A percentile compares a stretch with the other conserved stretches of the same genome.
These are phyloP conservation scores for Phaeosphaeriaceae sp. DNA, from an alignment of 2,329 filamentous ascomycete genomes.

Conservation along the genomic window DNA sequence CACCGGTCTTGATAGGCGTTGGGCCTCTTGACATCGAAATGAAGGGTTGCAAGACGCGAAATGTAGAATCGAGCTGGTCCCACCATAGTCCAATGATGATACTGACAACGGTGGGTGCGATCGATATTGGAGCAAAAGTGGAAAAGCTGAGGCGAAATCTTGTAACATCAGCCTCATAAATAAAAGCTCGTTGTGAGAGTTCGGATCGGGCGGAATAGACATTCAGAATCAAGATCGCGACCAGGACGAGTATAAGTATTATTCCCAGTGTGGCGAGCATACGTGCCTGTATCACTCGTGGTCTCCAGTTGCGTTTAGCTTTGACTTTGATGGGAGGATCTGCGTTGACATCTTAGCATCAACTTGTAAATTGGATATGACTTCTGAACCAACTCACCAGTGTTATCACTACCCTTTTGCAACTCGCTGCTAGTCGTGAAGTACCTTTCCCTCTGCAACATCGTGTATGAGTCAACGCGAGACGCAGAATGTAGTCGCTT, in stretches of 20 bases:
- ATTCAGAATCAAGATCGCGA: constrained; percentile 16
- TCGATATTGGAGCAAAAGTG: constrained; percentile 28
- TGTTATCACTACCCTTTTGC: constrained; percentile 1
- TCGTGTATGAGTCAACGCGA: constrained; percentile 6
- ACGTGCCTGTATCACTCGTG: constrained; percentile 14
- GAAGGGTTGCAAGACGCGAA: constrained; percentile 29
- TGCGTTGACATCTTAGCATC: not conserved
- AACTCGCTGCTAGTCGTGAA: constrained; percentile 10
- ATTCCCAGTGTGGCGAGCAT: constrained; percentile 14
- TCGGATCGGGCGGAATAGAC: constrained; percentile 15
- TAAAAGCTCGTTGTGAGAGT: constrained; percentile 27
- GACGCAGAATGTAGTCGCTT: constrained; percentile 13
- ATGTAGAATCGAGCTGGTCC: constrained; percentile 26
- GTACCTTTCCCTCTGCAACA: constrained; percentile 16
- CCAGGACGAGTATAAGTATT: constrained; percentile 12
- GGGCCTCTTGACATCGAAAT: constrained; percentile 24
- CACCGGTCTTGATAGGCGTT: constrained; percentile 11
- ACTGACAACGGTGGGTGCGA: constrained; percentile 27
- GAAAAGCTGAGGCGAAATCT: constrained; percentile 17
- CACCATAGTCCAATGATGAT: constrained; percentile 28
- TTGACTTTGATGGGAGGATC: constrained; percentile 5
- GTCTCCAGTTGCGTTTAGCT: constrained; percentile 17
- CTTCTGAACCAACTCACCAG: constrained; percentile 1
- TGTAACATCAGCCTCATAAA: constrained; percentile 24
- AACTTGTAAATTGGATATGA: not conserved